These are phyloP conservation scores for Aspergillus japonicus DNA, from an alignment of 2,329 filamentous ascomycete genomes.

Conservation along the genomic window DNA sequence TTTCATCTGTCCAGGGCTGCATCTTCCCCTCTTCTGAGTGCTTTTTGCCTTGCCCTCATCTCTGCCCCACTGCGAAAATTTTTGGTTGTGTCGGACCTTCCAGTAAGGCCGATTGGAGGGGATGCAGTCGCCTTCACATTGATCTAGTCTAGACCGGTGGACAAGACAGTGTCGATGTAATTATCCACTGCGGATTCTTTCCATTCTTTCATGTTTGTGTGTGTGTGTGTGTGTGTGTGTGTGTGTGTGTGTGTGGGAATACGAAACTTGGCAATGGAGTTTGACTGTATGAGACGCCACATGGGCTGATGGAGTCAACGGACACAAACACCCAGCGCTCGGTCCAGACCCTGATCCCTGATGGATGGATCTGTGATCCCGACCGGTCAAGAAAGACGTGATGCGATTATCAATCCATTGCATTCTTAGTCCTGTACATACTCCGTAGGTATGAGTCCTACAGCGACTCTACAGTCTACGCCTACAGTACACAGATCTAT, in stretches of 20 bases:
- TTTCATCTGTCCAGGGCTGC: background rate
- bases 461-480: too few relatives aligned
- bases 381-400: background rate
- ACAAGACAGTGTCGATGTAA: background rate
- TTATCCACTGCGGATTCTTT: background rate
- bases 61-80: background rate
- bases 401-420: too few relatives aligned
- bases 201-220: background rate
- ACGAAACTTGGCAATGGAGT: background rate
- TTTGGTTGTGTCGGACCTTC: background rate
- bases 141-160: background rate
- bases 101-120: background rate
- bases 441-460: too few relatives aligned
- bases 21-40: background rate
- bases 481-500: too few relatives aligned
- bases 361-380: background rate
- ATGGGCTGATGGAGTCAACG: background rate
- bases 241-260: background rate
- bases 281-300: background rate
- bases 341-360: background rate
- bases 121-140: background rate
- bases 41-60: background rate
- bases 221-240: background rate
- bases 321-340: background rate
- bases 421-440: too few relatives aligned